phyloP scores from a whole-genome alignment of 768 basidiomycete genomes.

The Cytidiella melzeri region DNA sequence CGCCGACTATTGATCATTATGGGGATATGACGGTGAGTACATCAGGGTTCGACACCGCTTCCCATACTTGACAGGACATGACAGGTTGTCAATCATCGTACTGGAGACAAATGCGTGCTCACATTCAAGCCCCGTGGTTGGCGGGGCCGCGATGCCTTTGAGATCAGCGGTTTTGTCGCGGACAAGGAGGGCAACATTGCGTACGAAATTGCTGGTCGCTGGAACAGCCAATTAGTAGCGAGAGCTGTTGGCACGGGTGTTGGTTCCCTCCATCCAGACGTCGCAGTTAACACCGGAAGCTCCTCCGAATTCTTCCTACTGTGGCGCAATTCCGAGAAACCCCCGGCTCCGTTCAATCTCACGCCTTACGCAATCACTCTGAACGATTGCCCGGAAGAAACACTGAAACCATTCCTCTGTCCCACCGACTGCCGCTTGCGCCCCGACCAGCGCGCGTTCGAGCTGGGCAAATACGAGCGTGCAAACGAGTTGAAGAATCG shows the following conservation, averaged over 20 bases:
- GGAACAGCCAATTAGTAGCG: conserved; percentile 93
- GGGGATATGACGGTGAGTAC: conserved; percentile 85
- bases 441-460: conserved; percentile 93
- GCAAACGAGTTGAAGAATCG: conserved; percentile 74
- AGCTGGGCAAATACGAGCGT: conserved; percentile 77
- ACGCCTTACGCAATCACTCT: conserved; percentile 92
- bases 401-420: conserved; percentile 64
- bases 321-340: conserved; percentile 90
- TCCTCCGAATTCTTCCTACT: conserved; percentile 71
- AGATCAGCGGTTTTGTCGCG: conserved; percentile 82
- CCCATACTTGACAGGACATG: background rate
- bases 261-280: conserved; percentile 68
- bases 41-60: background rate
- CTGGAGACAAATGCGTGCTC: conserved; percentile 77
- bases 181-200: conserved; percentile 57
- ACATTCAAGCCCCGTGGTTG: conserved; percentile 97
- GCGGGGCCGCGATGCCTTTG: conserved; percentile 87
- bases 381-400: conserved; percentile 76
- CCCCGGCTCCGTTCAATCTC: conserved; percentile 83
- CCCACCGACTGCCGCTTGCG: conserved; percentile 91
- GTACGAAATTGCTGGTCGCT: conserved; percentile 91
- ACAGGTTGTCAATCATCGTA: conserved; percentile 84
- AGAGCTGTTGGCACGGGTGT: conserved; percentile 53
- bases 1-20: conserved; percentile 53
- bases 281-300: conserved; percentile 40